A percentile compares a stretch with the other conserved stretches of the same genome.
These are phyloP conservation scores for Rhodotorula glutinis DNA, from an alignment of 1,284 basidiomycete species.

Conservation along the genomic window DNA sequence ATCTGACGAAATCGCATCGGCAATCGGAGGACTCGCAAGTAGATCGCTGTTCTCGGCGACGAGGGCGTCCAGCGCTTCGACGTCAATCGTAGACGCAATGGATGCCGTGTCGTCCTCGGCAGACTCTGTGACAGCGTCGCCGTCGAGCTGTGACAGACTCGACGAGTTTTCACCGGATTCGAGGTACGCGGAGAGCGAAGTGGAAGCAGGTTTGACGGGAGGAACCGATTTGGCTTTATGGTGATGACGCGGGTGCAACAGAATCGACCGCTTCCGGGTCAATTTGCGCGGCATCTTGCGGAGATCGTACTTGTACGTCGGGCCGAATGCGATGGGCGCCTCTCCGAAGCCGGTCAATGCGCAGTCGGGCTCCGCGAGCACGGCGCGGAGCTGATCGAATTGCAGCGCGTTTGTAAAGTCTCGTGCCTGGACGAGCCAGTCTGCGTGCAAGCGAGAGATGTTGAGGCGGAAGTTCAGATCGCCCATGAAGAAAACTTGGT, in stretches of 20 bases:
- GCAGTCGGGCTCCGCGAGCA: conserved; percentile 61
- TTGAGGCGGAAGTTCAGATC: conserved; percentile 60
- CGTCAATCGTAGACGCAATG: background rate
- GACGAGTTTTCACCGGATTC: background rate
- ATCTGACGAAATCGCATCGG: conserved; percentile 17
- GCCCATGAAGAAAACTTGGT: conserved; percentile 64
- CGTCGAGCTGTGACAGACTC: background rate
- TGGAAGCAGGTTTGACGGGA: background rate
- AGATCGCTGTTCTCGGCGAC: background rate
- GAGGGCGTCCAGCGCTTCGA: background rate
- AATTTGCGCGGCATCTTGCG: conserved; percentile 3
- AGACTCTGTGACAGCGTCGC: background rate
- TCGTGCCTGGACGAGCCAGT: conserved; percentile 56
- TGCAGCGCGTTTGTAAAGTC: conserved; percentile 50
- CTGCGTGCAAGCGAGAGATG: conserved; percentile 54
- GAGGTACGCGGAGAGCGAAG: background rate
- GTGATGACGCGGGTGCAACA: conserved; percentile 9
- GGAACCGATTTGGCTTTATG: background rate
- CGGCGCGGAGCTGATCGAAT: conserved; percentile 72
- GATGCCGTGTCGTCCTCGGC: conserved; percentile 3
- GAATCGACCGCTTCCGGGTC: conserved; percentile 20
- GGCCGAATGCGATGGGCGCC: conserved; percentile 67
- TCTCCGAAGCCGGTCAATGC: conserved; percentile 63
- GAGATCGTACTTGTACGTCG: conserved; percentile 47
- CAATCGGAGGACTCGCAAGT: background rate